Evolutionary conservation across 495 filamentous ascomycete species (phyloP).

Genomic region (Penicillium canescens): DNA sequence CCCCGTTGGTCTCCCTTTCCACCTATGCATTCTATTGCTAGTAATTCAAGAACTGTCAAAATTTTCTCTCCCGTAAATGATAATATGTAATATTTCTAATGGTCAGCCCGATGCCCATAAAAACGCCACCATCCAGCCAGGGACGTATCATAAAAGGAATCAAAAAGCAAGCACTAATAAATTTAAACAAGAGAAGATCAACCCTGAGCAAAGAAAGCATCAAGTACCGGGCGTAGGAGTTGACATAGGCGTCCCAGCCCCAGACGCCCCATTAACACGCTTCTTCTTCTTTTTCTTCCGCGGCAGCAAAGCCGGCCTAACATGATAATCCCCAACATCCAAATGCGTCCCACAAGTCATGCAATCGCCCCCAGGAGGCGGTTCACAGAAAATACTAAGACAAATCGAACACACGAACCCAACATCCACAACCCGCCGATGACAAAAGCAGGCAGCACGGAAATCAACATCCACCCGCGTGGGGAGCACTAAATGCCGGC

Average conservation of each 20-base stretch:
- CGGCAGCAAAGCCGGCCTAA: constrained; percentile 72
- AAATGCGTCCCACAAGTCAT: constrained; percentile 89
- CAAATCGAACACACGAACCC: constrained; percentile 96
- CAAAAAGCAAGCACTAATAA: no score
- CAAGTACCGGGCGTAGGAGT: constrained; percentile 44
- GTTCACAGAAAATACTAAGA: constrained; percentile 77
- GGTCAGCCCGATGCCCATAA: not conserved
- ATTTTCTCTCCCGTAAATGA: not conserved
- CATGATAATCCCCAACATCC: constrained; percentile 70
- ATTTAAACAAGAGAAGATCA: no score
- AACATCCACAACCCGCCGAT: constrained; percentile 84
- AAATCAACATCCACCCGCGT: constrained; percentile 91
- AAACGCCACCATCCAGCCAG: no score
- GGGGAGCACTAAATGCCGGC: constrained; percentile 68
- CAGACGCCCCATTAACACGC: constrained; percentile 43
- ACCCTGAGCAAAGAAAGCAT: not conserved
- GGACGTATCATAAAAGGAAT: no score
- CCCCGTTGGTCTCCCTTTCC: not conserved
- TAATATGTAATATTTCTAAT: not conserved
- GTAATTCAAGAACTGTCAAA: not conserved
- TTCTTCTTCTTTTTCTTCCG: constrained; percentile 75
- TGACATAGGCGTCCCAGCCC: constrained; percentile 42
- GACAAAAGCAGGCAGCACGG: constrained; percentile 95
- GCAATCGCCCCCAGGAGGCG: constrained; percentile 68
- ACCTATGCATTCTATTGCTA: not conserved